Conservation (phyloP, 768 basidiomycete species). For the Tephrocybe sp. region DNA sequence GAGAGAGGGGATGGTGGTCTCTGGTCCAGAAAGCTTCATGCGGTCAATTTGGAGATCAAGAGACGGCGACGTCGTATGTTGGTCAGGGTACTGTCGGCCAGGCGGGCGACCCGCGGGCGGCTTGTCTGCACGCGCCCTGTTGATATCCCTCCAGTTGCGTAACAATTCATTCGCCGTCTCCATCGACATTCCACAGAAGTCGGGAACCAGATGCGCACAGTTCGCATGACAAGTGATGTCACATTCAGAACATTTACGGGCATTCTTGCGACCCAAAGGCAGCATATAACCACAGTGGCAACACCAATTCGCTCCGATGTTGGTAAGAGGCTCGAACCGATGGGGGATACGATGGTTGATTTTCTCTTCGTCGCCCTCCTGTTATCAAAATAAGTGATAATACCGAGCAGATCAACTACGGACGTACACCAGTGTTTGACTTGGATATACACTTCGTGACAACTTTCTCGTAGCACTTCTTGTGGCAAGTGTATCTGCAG, state of each 20-base stretch:
- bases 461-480: constrained; percentile 98
- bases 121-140: constrained; percentile 61
- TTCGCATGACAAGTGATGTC: constrained; percentile 96
- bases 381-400: constrained; percentile 9
- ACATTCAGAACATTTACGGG: constrained; percentile 94
- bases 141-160: constrained; percentile 89
- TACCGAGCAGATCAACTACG: neutral
- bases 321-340: constrained; percentile 95
- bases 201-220: constrained; percentile 97
- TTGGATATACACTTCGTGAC: constrained; percentile 99
- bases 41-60: constrained; percentile 42
- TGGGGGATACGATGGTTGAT: constrained; percentile 99
- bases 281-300: constrained; percentile 99
- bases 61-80: constrained; percentile 32
- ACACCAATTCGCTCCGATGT: constrained; percentile 98
- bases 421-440: constrained; percentile 86
- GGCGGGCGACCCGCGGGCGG: constrained; percentile 35
- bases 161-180: constrained; percentile 95
- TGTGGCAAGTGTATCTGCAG: constrained; percentile 98
- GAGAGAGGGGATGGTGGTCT: constrained; percentile 30
- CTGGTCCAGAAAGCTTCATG: constrained; percentile 43
- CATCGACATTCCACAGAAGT: constrained; percentile 99
- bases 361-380: constrained; percentile 98
- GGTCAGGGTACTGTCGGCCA: constrained; percentile 32
- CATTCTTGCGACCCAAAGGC: constrained; percentile 95